Base-by-base conservation (phyloP, 345 rosid species). In the Hirschfeldia incana region DNA sequence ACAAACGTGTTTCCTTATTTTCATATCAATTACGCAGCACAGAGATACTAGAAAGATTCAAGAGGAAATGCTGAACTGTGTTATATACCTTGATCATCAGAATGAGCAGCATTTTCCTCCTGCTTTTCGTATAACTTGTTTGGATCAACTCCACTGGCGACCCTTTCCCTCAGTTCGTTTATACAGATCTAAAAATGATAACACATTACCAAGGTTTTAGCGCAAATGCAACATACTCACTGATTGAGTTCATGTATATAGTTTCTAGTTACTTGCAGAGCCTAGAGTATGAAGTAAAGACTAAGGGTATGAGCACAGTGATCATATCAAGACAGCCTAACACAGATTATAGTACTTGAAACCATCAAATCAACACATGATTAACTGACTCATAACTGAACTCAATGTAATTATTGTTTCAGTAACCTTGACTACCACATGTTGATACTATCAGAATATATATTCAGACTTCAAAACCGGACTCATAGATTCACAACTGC, bases 121-220 rank as follows among this genome's bases (percentile, higher is more conserved):
- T 80, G 85, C 58, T 78, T 73, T 75, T 88, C 93, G 71, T 83
- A 90, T 77, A 90, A 80, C 79, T 89, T 89, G 13, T 91, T 86
- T 42, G 91, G 94, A 85, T 93, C 97, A 77, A 90, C 90, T 81
- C 99, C 98, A 1, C 74, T 73, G 26, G 94, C 97, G 46, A 95
- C 94, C 59, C 92, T 89, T 77, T 95, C 97, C 83, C 94, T 85
- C 77, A 95, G 66, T 21, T 89, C 93, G 77, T 84, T 83, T 64
- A 95, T 81, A 74, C 97, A 95, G 16, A 9, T 83, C 98, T 95
- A 4, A 85, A 65, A 65, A 82, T 15, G 13, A 30, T 2, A 51
- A 33, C 16, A 37, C 44, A 59, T 46, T 11, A 73, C n/a, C 59
- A 67, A 69, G 15, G 16, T n/a, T 2, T 37, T 17, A 55, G 6